A percentile compares a stretch with the other conserved stretches of the same genome.
Conservation (phyloP, 2,329 filamentous ascomycete genomes). For the Xylariaceae sp. region DNA sequence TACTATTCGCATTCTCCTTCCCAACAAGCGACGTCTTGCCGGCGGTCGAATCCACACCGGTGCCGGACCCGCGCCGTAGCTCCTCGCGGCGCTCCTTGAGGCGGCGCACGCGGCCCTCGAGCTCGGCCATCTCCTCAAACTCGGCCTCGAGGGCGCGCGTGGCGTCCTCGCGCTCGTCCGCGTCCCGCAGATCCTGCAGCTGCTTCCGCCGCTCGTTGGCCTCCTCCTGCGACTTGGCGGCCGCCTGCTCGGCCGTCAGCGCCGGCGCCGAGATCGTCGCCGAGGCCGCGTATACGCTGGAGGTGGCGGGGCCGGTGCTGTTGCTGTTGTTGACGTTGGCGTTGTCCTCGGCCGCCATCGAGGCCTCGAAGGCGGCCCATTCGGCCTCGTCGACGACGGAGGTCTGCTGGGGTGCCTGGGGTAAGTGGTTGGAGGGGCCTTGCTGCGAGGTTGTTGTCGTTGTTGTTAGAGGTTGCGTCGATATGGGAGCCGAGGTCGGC, state of each 20-base stretch:
- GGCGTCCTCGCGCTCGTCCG: slow-evolving; percentile 76
- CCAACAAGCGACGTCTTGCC: slow-evolving; percentile 6
- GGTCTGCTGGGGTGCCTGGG: slow-evolving; percentile 13
- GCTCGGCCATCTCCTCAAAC: slow-evolving; percentile 80
- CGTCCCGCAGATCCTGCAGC: slow-evolving; percentile 58
- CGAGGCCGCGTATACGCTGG: slow-evolving; percentile 41
- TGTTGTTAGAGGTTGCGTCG: slow-evolving; percentile 26
- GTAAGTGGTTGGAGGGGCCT: too few relatives aligned
- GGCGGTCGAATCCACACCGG: neutral
- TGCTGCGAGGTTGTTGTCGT: slow-evolving; percentile 9
- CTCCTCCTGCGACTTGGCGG: slow-evolving; percentile 53
- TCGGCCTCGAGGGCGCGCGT: slow-evolving; percentile 73
- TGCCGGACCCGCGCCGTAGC: slow-evolving; percentile 47
- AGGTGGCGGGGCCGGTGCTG: slow-evolving; percentile 18
- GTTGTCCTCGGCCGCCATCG: slow-evolving; percentile 58
- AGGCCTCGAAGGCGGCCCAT: slow-evolving; percentile 86
- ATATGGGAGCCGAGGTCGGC: slow-evolving; percentile 24
- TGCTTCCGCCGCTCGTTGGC: slow-evolving; percentile 54
- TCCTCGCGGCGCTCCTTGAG: slow-evolving; percentile 74
- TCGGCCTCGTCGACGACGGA: slow-evolving; percentile 68
- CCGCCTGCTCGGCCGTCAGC: slow-evolving; percentile 65
- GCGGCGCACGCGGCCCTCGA: slow-evolving; percentile 70
- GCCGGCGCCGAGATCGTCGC: slow-evolving; percentile 71
- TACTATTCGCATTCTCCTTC: slow-evolving; percentile 38
- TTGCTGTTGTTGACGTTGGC: slow-evolving; percentile 25